Evolutionary conservation across 768 basidiomycete species (phyloP).

Genomic region (Lenzites betulinus): DNA sequence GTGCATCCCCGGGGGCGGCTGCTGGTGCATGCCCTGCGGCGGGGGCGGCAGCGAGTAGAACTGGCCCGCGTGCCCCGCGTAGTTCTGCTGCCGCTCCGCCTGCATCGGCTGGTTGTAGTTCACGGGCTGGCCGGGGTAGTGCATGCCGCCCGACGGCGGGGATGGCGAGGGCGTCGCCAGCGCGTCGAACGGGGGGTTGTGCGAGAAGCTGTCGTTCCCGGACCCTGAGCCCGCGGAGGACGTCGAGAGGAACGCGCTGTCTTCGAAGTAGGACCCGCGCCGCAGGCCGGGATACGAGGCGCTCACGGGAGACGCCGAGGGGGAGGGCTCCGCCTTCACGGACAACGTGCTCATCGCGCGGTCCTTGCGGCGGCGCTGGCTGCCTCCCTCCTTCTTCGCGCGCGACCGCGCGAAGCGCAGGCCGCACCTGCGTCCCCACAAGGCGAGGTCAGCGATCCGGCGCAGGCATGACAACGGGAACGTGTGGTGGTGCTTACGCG

Average conservation of each 20-base stretch:
- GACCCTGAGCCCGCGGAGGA: constrained; percentile 58
- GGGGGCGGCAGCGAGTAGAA: constrained; percentile 28
- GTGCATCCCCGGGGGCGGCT: constrained; percentile 15
- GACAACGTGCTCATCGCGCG: constrained; percentile 41
- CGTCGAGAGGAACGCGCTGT: constrained; percentile 44
- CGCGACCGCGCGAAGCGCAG: constrained; percentile 84
- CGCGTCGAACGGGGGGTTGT: constrained; percentile 44
- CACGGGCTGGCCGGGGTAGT: constrained; percentile 44
- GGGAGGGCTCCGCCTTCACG: constrained; percentile 29
- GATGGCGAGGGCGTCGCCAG: constrained; percentile 63
- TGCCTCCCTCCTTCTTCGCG: constrained; percentile 82
- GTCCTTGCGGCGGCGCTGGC: constrained; percentile 66
- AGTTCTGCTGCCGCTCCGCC: constrained; percentile 16
- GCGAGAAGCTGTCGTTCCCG: constrained; percentile 51
- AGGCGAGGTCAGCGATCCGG: constrained; percentile 16
- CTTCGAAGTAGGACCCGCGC: constrained; percentile 49
- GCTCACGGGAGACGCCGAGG: constrained; percentile 37
- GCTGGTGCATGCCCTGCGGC: constrained; percentile 18
- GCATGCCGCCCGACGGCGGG: constrained; percentile 56
- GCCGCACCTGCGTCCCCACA: constrained; percentile 60
- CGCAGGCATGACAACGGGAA: constrained; percentile 22
- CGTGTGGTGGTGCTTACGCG: constrained; percentile 60
- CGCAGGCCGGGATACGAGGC: constrained; percentile 51
- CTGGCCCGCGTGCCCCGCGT: constrained; percentile 15
- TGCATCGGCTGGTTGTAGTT: constrained; percentile 27